phyloP scores from a whole-genome alignment of 169 alveolate genomes.

The Eimeria acervulina region DNA sequence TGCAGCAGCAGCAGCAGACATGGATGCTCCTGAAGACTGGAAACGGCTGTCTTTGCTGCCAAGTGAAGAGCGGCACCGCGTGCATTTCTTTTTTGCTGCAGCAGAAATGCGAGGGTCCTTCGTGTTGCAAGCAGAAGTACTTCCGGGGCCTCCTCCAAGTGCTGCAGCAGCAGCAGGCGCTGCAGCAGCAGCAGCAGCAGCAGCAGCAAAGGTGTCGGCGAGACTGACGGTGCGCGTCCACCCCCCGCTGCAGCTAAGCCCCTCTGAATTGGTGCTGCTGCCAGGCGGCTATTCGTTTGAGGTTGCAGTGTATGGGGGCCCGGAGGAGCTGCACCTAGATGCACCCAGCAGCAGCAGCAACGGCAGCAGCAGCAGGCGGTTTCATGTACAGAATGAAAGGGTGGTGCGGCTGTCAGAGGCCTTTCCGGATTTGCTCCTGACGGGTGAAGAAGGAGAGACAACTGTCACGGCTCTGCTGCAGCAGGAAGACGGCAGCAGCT shows the following conservation, averaged over 20 bases:
- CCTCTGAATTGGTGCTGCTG: constrained; percentile 69
- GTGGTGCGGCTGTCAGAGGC: constrained; percentile 34
- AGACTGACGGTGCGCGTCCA: constrained; percentile 46
- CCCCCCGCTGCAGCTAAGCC: constrained; percentile 68
- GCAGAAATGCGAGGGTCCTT: constrained; percentile 27
- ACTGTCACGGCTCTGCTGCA: not conserved
- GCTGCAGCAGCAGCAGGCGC: not conserved
- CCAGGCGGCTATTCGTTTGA: constrained; percentile 79
- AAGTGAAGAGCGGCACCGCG: not conserved
- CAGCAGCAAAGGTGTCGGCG: constrained; percentile 11
- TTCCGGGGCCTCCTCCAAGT: not conserved
- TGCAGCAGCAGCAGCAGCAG: constrained; percentile 1
- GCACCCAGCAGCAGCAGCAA: constrained; percentile 3
- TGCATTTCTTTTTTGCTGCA: constrained; percentile 36
- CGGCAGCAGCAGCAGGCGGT: not conserved
- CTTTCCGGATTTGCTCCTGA: constrained; percentile 15
- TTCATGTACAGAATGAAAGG: not conserved
- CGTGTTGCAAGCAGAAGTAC: constrained; percentile 46
- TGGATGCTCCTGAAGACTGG: constrained; percentile 50
- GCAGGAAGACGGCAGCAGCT: not conserved
- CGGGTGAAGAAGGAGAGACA: constrained; percentile 58
- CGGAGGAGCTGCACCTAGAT: not conserved
- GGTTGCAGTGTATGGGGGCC: constrained; percentile 74
- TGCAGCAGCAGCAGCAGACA: not conserved
- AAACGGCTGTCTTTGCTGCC: not conserved